Evolutionary conservation across 768 basidiomycete genomes (phyloP).

Genomic region (Panaeolus cyanescens): DNA sequence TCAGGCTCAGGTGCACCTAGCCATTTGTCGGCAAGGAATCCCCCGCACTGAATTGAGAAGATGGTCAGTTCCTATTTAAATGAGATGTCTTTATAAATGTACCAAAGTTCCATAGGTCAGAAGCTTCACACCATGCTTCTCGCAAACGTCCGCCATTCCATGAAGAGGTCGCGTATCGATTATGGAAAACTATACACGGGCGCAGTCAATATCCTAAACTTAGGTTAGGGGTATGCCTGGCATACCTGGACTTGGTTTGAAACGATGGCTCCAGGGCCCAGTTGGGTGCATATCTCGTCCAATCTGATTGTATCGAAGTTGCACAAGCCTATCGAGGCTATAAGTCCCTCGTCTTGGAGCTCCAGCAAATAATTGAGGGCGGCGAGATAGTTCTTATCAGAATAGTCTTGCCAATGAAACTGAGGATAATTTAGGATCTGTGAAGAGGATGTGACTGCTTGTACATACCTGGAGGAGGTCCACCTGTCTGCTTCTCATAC

Average conservation of each 20-base stretch:
- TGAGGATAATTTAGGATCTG: constrained; percentile 24
- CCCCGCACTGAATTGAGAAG: constrained; percentile 63
- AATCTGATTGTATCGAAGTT: constrained; percentile 79
- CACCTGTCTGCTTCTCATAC: constrained; percentile 59
- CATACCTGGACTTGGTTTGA: constrained; percentile 84
- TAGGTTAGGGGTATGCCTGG: background rate
- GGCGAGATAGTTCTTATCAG: constrained; percentile 42
- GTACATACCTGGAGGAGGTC: constrained; percentile 71
- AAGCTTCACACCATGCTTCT: constrained; percentile 70
- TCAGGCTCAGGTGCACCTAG: constrained; percentile 69
- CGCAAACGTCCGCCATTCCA: constrained; percentile 77
- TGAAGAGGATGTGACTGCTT: background rate
- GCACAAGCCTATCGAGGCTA: constrained; percentile 71
- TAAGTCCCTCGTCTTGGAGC: constrained; percentile 59
- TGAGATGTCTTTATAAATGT: constrained; percentile 19
- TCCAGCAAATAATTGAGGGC: constrained; percentile 55
- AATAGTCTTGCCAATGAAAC: constrained; percentile 84
- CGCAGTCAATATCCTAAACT: background rate
- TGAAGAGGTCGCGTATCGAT: constrained; percentile 79
- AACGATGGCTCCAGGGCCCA: constrained; percentile 71
- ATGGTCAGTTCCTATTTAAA: background rate
- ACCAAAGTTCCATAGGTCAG: constrained; percentile 85
- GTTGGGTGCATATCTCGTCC: constrained; percentile 77
- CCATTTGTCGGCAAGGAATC: constrained; percentile 81
- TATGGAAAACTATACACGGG: constrained; percentile 64